phyloP scores from a whole-genome alignment of 495 filamentous ascomycete species.

The Amphirosellinia nigrospora region DNA sequence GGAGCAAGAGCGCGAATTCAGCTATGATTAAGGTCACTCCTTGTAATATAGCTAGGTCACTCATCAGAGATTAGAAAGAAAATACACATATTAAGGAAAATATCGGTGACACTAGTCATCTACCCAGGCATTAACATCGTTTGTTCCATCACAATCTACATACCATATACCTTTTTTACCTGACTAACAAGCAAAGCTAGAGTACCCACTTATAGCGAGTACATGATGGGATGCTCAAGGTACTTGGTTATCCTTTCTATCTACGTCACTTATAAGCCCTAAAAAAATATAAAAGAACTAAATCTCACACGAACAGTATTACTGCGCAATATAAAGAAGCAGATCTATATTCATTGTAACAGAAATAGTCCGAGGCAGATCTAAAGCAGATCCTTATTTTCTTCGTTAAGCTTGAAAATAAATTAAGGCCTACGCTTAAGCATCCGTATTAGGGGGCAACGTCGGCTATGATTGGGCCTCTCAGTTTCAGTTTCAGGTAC shows the following conservation, averaged over 20 bases:
- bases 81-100: too few relatives aligned
- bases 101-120: too few relatives aligned
- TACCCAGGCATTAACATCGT: too few relatives aligned
- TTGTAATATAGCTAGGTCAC: neutral
- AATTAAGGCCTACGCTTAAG: constrained; percentile 27
- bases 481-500: constrained; percentile 19
- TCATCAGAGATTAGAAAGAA: too few relatives aligned
- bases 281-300: neutral
- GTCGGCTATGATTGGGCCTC: constrained; percentile 9
- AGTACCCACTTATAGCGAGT: constrained; percentile 5
- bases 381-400: constrained; percentile 5
- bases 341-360: neutral
- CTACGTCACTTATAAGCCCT: neutral
- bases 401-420: constrained; percentile 11
- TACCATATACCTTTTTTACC: neutral
- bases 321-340: neutral
- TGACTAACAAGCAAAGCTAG: neutral
- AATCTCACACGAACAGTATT: neutral
- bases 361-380: neutral
- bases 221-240: neutral
- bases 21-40: neutral
- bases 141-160: too few relatives aligned
- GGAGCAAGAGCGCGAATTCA: neutral
- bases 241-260: too few relatives aligned
- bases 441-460: constrained; percentile 4